Evolutionary conservation across 768 basidiomycete genomes (phyloP), one percentile per base, ranked within the genome.

Genomic region (Serendipita sp.): DNA sequence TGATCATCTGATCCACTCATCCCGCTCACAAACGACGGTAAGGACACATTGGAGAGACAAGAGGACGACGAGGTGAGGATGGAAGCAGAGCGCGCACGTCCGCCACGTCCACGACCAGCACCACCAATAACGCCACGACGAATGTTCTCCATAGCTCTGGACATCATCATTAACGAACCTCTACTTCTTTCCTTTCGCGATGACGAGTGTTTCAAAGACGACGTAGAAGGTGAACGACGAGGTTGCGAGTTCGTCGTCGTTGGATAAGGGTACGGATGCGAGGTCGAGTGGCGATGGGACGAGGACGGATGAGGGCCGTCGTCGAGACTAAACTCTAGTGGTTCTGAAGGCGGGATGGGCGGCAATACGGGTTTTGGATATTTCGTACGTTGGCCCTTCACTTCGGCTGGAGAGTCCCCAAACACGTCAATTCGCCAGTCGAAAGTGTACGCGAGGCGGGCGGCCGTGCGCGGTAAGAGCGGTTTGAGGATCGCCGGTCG

Each of bases 371-470:
- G 56, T 60, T 60, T 60, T 3, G 56, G 35, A 60, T 60, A 60
- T n/a, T 60, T 60, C 10, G 56, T 60, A 10, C 56, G 56, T n/a
- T 60, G 56, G 3, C 56, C 56, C 2, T 60, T 30, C 16, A 60
- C 28, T 8, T 23, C 56, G 7, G 3, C 2, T 23, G 56, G 56
- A 3, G 56, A 60, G 35, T 30, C 28, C 23, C 56, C 56, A 36
- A 60, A 60, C 35, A 60, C 56, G n/a, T 60, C 56, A n/a, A 36
- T 60, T 10, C 35, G 18, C 56, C 56, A 60, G n/a, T 60, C 56
- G 2, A 60, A 60, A 11, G 56, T 32, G 10, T 32, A 30, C 4
- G 56, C 56, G 8, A 28, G 10, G 8, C 56, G 56, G 10, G 56
- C 56, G n/a, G 56, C 56, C 48, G 48, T 51, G n/a, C 23, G 16